Evolutionary conservation across 768 basidiomycete genomes (phyloP).

Genomic region (Rhodotorula toruloides): DNA sequence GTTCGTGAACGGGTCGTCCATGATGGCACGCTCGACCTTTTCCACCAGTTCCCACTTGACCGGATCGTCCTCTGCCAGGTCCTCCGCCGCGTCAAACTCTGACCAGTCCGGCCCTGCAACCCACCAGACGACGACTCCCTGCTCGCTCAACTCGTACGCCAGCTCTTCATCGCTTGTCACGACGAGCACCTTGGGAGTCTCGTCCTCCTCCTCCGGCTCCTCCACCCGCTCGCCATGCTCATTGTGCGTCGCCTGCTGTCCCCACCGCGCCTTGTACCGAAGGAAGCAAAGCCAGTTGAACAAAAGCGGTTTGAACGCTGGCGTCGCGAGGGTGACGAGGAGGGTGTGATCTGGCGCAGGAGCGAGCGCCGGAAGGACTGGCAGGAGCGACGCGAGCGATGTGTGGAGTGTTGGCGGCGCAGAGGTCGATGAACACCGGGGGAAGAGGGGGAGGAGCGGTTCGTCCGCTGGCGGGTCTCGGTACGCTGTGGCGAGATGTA

Average conservation of each 20-base stretch:
- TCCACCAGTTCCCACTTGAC: constrained; percentile 5
- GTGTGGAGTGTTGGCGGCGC: constrained; percentile 27
- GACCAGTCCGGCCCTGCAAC: constrained; percentile 21
- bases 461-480: too few species aligned
- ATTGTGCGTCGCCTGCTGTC: constrained; percentile 5
- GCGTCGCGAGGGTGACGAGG: constrained; percentile 36
- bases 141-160: constrained; percentile 25
- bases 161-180: constrained; percentile 35
- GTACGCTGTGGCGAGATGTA: constrained; percentile 16
- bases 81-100: constrained; percentile 12
- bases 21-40: not conserved
- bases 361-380: constrained; percentile 25
- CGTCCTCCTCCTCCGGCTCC: not conserved
- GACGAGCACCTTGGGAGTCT: constrained; percentile 28
- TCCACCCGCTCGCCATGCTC: constrained; percentile 10
- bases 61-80: constrained; percentile 3
- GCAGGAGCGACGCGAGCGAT: constrained; percentile 32
- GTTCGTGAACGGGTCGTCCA: constrained; percentile 34
- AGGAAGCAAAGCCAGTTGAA: constrained; percentile 41
- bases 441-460: constrained; percentile 24
- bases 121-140: constrained; percentile 33
- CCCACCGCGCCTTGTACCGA: constrained; percentile 29
- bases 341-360: constrained; percentile 33
- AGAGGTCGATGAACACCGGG: constrained; percentile 5
- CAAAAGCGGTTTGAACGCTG: constrained; percentile 38